Evolutionary conservation across 2,329 filamentous ascomycete species (phyloP).

Genomic region (Zymoseptoria passerinii): DNA sequence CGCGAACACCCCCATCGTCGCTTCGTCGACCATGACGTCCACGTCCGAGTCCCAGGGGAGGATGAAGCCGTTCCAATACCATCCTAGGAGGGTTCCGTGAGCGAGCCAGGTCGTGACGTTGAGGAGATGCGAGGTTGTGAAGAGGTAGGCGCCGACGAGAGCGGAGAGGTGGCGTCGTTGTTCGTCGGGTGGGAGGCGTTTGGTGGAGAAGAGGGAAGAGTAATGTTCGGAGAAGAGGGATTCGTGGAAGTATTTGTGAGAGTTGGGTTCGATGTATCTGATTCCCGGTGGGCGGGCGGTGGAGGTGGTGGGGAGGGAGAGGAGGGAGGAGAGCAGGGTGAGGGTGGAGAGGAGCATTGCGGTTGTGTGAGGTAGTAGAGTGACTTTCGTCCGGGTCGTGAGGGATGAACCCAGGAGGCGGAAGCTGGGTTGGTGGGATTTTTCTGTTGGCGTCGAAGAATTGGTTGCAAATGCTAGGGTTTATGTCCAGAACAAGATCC

Average conservation of each 20-base stretch:
- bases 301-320: background rate
- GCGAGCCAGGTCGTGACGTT: conserved; percentile 55
- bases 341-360: background rate
- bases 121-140: conserved; percentile 46
- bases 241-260: conserved; percentile 46
- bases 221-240: conserved; percentile 48
- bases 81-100: conserved; percentile 53
- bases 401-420: background rate
- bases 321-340: background rate
- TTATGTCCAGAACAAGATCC: background rate
- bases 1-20: conserved; percentile 48
- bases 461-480: background rate
- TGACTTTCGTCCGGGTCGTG: background rate
- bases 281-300: background rate
- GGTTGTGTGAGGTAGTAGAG: background rate
- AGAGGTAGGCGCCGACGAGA: conserved; percentile 48
- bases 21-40: conserved; percentile 51
- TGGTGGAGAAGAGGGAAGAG: conserved; percentile 48
- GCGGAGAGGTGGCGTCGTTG: conserved; percentile 42
- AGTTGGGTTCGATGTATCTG: conserved; percentile 18
- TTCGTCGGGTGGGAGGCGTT: conserved; percentile 39
- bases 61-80: conserved; percentile 56
- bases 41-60: conserved; percentile 56
- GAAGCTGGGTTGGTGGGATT: no score
- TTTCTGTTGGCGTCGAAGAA: no score